Evolutionary conservation across 1,284 basidiomycete genomes (phyloP), one percentile per base, ranked within the genome.

Genomic region (Coniophora puteana): DNA sequence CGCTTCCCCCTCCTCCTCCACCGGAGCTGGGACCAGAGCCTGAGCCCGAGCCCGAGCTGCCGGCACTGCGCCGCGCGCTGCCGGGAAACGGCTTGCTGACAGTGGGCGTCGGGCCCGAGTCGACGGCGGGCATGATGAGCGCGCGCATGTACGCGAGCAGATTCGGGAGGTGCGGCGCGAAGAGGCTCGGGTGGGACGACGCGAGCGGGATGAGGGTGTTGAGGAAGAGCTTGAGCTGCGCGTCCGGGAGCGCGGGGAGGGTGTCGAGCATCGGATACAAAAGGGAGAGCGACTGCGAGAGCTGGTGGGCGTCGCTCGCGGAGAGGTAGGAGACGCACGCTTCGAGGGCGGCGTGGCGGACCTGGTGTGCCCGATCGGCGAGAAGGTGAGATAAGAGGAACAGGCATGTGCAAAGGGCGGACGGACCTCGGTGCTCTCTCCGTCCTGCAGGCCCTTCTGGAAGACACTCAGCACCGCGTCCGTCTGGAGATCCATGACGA

Each of bases 31-130:
- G n/a, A n/a, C n/a, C n/a, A n/a, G n/a, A n/a, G n/a, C n/a, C n/a
- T n/a, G n/a, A n/a, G n/a, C n/a, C n/a, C n/a, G n/a, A n/a, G n/a
- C n/a, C n/a, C n/a, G n/a, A n/a, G n/a, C n/a, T 34, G 23, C 8
- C n/a, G n/a, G n/a, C n/a, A n/a, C n/a, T n/a, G n/a, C n/a, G n/a
- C n/a, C n/a, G n/a, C 4, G 20, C 49, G 2, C 54, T 53, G n/a
- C 52, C 59, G 1, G 80, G 80, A 49, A 82, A 83, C 1, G 83
- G 84, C 5, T 76, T 68, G 13, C 75, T 72, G 2, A 84, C 72
- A 0, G 86, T 89, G 0, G 85, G 86, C 1, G 84, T 89, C 0
- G 84, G 83, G 2, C 83, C 84, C 2, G 78, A 74, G 44, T 90
- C 78, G 4, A 77, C 71, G 8, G 70, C 62, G 1, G 80, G 79